These are phyloP conservation scores for Paxillus rubicundulus DNA, from an alignment of 768 basidiomycete genomes.

Conservation along the genomic window DNA sequence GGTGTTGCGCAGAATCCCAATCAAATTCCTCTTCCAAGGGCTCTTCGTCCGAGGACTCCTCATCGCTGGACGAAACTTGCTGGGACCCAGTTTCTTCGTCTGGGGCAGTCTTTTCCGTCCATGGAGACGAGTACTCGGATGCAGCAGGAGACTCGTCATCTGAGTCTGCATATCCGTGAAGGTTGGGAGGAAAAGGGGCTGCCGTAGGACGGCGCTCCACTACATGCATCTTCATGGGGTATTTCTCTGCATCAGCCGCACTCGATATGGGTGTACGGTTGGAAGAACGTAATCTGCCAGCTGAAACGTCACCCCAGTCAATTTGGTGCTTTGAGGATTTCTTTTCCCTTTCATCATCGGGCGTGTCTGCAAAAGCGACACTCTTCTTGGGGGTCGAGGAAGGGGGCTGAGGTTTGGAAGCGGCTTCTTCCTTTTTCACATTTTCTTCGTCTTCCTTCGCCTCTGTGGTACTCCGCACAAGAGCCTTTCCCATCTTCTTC, in stretches of 20 bases:
- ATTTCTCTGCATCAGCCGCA: constrained; percentile 31
- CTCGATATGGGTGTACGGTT: constrained; percentile 36
- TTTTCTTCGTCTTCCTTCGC: constrained; percentile 37
- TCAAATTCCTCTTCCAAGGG: constrained; percentile 51
- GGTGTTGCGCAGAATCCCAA: constrained; percentile 60
- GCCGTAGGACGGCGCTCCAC: constrained; percentile 57
- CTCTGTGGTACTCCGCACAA: constrained; percentile 45
- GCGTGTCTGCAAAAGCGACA: constrained; percentile 60
- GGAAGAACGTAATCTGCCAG: constrained; percentile 44
- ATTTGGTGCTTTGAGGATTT: constrained; percentile 8
- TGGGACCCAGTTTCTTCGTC: constrained; percentile 16
- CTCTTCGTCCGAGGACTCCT: constrained; percentile 36
- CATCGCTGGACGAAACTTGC: constrained; percentile 21
- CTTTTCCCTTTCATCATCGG: constrained; percentile 16
- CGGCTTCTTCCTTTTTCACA: constrained; percentile 27
- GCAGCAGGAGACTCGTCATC: constrained; percentile 63
- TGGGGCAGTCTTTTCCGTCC: constrained; percentile 27
- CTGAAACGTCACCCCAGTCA: constrained; percentile 57
- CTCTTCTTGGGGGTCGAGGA: constrained; percentile 51
- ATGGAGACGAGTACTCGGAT: constrained; percentile 31
- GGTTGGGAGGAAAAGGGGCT: constrained; percentile 10
- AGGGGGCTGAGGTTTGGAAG: constrained; percentile 24
- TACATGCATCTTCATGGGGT: constrained; percentile 65
- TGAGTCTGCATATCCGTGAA: constrained; percentile 44
- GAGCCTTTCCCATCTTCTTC: constrained; percentile 75